phyloP scores from a whole-genome alignment of 2,329 filamentous ascomycete genomes.

The Trichoderma simmonsii region DNA sequence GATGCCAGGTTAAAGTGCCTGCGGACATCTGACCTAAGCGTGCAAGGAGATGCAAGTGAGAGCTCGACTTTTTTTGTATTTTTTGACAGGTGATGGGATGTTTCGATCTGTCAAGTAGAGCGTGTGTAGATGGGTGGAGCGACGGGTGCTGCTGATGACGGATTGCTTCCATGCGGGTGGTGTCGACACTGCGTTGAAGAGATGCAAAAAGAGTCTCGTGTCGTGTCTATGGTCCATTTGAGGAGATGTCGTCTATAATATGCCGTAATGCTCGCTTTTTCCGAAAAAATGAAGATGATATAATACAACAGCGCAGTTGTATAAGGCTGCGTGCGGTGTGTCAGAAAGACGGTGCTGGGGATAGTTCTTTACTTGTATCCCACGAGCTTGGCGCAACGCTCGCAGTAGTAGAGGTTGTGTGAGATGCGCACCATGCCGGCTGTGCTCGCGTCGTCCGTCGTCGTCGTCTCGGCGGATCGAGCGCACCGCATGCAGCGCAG shows the following conservation, averaged over 20 bases:
- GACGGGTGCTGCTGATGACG: neutral
- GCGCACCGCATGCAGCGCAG: slow-evolving; percentile 63
- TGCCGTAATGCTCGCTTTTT: neutral
- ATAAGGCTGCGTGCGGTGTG: neutral
- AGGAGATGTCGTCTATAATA: neutral
- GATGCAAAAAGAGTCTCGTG: neutral
- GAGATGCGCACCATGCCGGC: slow-evolving; percentile 64
- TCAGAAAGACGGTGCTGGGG: neutral
- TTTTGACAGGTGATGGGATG: neutral
- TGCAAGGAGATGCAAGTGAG: slow-evolving; percentile 10
- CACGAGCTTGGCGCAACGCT: slow-evolving; percentile 60
- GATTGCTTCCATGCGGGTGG: neutral
- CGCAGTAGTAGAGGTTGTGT: slow-evolving; percentile 65
- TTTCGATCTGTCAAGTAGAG: neutral
- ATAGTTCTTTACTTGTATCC: slow-evolving; percentile 52
- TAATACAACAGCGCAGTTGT: neutral
- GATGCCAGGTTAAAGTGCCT: neutral
- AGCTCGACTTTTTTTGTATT: slow-evolving; percentile 1
- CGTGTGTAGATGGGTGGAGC: neutral
- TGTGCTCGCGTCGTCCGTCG: slow-evolving; percentile 55
- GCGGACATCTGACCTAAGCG: slow-evolving; percentile 14
- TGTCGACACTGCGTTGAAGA: neutral
- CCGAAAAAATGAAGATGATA: neutral
- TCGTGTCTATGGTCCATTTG: neutral
- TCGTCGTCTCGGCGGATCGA: slow-evolving; percentile 57